Base-by-base conservation (phyloP, 345 rosid species). In the Bruguiera sexangula region DNA sequence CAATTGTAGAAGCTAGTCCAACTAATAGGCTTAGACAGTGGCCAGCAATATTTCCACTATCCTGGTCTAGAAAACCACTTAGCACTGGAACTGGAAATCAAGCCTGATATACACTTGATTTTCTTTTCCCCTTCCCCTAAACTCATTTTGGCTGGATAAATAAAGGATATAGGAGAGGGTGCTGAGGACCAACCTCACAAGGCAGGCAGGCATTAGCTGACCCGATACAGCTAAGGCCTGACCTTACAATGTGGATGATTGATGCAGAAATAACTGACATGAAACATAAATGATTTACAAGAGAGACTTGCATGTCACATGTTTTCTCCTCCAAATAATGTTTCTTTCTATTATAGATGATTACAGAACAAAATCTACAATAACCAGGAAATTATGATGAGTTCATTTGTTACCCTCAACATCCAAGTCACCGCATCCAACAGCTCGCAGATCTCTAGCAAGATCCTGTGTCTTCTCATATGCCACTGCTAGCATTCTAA, bases 381-480 rank as follows among this genome's bases (percentile, higher is more conserved):
- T 20, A 21, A 60, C 52, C 30, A 27, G 5, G 46, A 18, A 60
- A 60, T 8, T 21, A 76, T 32, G 5, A 39, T 43, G 5, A 30
- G 54, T 59, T 7, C 43, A 46, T 71, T 64, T 43, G 62, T 80
- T 81, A 92, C 99, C 97, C 80, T 90, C 97, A 82, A 96, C 85
- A 83, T 92, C 97, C 82, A 92, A 86, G 81, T 92, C 98, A 81
- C 99, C 96, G 22, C 99, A 96, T 76, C 99, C 99, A 73, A 92
- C 94, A 56, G 94, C 83, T 73, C 83, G 89, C 68, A 96, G 90
- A 73, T 90, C 97, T 81, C 92, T 89, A 62, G 98, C 91, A 84
- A 96, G 98, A 80, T 92, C 99, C 72, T 88, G 90, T 6, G 99
- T 92, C 85, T 90, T 96, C 91, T 92, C 99, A 76, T 96, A 92